Base-by-base conservation (phyloP, 331 rosid genomes). In the Quercus lobata region DNA sequence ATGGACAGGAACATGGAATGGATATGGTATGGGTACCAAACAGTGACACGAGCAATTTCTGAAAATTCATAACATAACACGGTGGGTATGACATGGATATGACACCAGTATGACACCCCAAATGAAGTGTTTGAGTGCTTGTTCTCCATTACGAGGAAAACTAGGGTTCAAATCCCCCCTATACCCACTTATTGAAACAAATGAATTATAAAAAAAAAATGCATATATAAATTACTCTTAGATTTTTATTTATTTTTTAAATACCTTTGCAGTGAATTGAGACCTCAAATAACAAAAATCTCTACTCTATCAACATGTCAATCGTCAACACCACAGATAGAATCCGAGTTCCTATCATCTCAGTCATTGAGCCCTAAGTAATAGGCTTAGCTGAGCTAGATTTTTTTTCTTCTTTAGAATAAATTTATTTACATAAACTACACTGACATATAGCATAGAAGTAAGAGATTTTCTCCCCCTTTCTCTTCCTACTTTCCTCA, bases 91-190 rank as follows among this genome's bases (percentile, higher is more conserved):
- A 37, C 44, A 7, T 0, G 3, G 0, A 7, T 7, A 37, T 7
- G 46, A 7, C 46, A 41, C 1, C 11, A 37, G 0, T 8, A 37
- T 0, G 3, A 0, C 3, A 41, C 12, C 11, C 12, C 12, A 41
- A 41, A 41, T 2, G 12, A 41, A 41, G 46, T 41, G 12, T 0
- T 41, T 2, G 3, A 0, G 3, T 0, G 1, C 46, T 41, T 41
- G 46, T 8, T 41, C 46, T 41, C 46, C 46, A 0, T 41, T 41
- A 41, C 0, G 1, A 41, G 46, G 46, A 41, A 41, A 41, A 8
- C 46, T 41, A 41, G 12, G 12, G 46, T 41, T 41, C 46, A 41
- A 41, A 41, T 41, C 3, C 0, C 46, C 12, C 46, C 46, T 41
- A 41, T 2, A 41, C 12, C 46, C 0, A 8, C 46, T 41, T 41